These are phyloP conservation scores for Paecilomyces niveus DNA, from an alignment of 2,329 filamentous ascomycete species.

Conservation along the genomic window DNA sequence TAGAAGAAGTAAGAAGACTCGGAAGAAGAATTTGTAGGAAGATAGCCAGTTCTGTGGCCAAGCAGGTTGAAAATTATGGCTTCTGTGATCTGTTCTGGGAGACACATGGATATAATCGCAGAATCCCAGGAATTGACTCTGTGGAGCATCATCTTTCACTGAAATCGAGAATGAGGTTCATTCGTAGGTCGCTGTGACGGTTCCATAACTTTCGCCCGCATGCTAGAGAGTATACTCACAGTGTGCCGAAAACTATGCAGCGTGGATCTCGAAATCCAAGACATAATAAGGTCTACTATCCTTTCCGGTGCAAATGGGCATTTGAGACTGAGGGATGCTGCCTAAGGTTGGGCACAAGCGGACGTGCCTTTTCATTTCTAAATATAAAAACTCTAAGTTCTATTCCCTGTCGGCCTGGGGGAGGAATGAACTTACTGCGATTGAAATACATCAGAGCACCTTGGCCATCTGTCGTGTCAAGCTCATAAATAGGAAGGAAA, in stretches of 20 bases:
- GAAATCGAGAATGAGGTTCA: constrained; percentile 6
- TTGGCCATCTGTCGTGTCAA: constrained; percentile 2
- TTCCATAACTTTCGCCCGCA: constrained; percentile 10
- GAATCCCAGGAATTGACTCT: no score
- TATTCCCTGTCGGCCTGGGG: neutral
- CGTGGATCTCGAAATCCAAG: constrained; percentile 11
- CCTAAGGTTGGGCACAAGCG: constrained; percentile 9
- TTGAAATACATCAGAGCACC: constrained; percentile 6
- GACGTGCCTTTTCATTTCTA: constrained; percentile 13
- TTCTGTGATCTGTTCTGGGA: no score
- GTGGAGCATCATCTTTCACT: neutral
- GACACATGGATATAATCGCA: no score
- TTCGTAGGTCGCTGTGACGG: constrained; percentile 12
- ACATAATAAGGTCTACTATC: constrained; percentile 9
- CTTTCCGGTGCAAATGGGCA: constrained; percentile 5
- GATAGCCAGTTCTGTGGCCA: no score
- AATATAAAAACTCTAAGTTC: neutral
- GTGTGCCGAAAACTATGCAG: constrained; percentile 13
- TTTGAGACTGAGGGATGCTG: constrained; percentile 4
- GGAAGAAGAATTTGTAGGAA: no score
- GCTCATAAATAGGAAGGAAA: constrained; percentile 1
- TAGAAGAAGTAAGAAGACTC: no score
- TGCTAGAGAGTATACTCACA: constrained; percentile 16
- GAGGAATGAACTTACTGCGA: constrained; percentile 5
- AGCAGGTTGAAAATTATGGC: no score